Base-by-base conservation (phyloP, 176 grass and related monocot genomes). In the Triticum timopheevii region DNA sequence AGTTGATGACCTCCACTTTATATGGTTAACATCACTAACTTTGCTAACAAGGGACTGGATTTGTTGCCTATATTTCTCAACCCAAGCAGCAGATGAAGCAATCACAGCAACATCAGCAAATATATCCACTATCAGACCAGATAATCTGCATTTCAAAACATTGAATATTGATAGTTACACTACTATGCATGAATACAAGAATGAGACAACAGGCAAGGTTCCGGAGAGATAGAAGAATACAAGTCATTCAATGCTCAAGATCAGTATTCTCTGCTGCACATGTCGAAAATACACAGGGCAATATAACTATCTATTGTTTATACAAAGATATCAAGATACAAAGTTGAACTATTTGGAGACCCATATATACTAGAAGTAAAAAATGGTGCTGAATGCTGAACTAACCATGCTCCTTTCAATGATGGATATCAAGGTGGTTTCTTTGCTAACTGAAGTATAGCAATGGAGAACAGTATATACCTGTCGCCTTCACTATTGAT, bases 41-140 rank as follows among this genome's bases (percentile, higher is more conserved):
- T 90, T 80, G 78, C 77, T 85, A 80, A 98, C 88, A 77, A 92
- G 88, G 66, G 87, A 91, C 71, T 98, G 88, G 74, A 98, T 98
- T 91, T 96, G 86, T 85, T 85, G 83, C 85, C 90, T 95, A 87
- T 95, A 96, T 88, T 91, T 98, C 86, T 98, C 96, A 88, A 98
- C 93, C 96, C 96, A 98, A 85, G 96, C 96, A 72, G 96, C 96
- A 88, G 96, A 98, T 86, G 96, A 98, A 88, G 96, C 92, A 73
- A 98, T 85, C 16, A 96, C 92, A 5, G 93, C 93, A 73, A 92
- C 85, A 67, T 98, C 93, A 84, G 90, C 86, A 91, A 98, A 95
- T 63, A 96, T 77, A 83, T 96, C 96, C 47, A 98, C 93, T 83
- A 98, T 98, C 71, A 98, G 79, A 86, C 96, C 96, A 86, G 96